phyloP scores from a whole-genome alignment of 2,329 filamentous ascomycete species.

The Paraconiothyrium sp. region DNA sequence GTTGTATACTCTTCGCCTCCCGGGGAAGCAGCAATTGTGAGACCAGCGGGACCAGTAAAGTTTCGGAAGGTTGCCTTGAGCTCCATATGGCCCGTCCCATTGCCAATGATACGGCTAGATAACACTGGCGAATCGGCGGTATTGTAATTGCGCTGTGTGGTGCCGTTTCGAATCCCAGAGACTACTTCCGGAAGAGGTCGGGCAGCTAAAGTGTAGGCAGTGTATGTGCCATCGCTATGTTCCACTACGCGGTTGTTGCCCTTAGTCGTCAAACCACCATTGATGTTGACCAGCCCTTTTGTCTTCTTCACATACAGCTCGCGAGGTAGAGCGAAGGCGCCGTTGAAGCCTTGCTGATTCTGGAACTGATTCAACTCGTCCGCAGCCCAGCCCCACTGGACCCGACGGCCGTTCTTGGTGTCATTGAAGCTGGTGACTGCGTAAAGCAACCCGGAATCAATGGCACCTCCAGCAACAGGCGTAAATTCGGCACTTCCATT shows the following conservation, averaged over 20 bases:
- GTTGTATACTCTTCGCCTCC: slow-evolving; percentile 56
- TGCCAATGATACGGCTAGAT: slow-evolving; percentile 36
- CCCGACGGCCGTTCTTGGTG: slow-evolving; percentile 58
- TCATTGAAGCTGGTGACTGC: slow-evolving; percentile 59
- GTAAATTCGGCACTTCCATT: slow-evolving; percentile 58
- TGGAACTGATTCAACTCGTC: slow-evolving; percentile 57
- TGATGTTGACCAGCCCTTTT: slow-evolving; percentile 48
- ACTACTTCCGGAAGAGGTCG: slow-evolving; percentile 57
- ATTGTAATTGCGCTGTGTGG: slow-evolving; percentile 34
- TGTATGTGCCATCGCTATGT: slow-evolving; percentile 51
- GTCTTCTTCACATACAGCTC: slow-evolving; percentile 59
- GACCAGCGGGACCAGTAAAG: slow-evolving; percentile 52
- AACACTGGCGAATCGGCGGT: slow-evolving; percentile 26
- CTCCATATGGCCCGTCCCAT: slow-evolving; percentile 52
- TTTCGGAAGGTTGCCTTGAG: slow-evolving; percentile 52
- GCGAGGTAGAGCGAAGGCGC: slow-evolving; percentile 54
- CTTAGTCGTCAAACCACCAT: slow-evolving; percentile 44
- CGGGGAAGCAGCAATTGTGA: slow-evolving; percentile 55
- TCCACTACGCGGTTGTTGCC: slow-evolving; percentile 50
- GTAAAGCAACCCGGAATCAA: slow-evolving; percentile 57
- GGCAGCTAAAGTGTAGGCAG: slow-evolving; percentile 56
- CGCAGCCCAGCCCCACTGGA: slow-evolving; percentile 59
- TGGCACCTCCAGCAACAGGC: slow-evolving; percentile 55
- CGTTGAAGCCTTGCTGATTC: slow-evolving; percentile 56
- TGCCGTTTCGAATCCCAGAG: slow-evolving; percentile 47